These are phyloP conservation scores for Picochlorum sp. DNA, from an alignment of 139 green algal species.

Conservation along the genomic window DNA sequence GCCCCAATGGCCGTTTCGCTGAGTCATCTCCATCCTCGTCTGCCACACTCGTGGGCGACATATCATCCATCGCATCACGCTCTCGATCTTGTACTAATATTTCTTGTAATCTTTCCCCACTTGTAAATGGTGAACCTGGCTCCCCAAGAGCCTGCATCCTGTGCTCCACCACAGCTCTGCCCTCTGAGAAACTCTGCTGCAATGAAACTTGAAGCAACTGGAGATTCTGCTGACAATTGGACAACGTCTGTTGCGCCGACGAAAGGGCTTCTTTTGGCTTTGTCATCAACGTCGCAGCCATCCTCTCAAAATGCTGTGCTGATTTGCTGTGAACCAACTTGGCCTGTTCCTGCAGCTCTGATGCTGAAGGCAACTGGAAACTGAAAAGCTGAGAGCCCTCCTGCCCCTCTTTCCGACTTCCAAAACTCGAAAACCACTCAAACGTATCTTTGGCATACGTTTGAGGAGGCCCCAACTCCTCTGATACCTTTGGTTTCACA, in stretches of 20 bases:
- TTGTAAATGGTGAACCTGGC: conserved; percentile 16
- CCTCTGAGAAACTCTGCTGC: conserved; percentile 19
- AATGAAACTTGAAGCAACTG: conserved; percentile 20
- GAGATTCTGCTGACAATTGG: conserved; percentile 41
- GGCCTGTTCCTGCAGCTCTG: neutral
- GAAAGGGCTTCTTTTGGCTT: conserved; percentile 25
- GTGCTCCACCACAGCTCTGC: conserved; percentile 11
- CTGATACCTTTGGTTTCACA: neutral
- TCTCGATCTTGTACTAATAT: conserved; percentile 4
- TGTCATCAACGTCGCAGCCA: conserved; percentile 7
- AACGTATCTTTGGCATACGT: neutral
- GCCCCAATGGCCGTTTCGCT: conserved; percentile 8
- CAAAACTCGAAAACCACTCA: neutral
- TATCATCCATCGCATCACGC: neutral
- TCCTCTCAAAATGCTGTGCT: conserved; percentile 4
- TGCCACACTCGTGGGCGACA: no score
- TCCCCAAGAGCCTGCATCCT: conserved; percentile 17
- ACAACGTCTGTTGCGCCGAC: conserved; percentile 31
- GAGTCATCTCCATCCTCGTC: neutral
- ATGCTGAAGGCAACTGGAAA: neutral
- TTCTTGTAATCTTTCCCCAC: conserved; percentile 8
- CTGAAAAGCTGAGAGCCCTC: neutral
- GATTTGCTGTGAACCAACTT: neutral
- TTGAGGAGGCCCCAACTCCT: neutral
- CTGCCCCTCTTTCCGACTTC: neutral